Conservation (phyloP, 1,284 basidiomycete genomes). For the Ustilago shanxiensis region DNA sequence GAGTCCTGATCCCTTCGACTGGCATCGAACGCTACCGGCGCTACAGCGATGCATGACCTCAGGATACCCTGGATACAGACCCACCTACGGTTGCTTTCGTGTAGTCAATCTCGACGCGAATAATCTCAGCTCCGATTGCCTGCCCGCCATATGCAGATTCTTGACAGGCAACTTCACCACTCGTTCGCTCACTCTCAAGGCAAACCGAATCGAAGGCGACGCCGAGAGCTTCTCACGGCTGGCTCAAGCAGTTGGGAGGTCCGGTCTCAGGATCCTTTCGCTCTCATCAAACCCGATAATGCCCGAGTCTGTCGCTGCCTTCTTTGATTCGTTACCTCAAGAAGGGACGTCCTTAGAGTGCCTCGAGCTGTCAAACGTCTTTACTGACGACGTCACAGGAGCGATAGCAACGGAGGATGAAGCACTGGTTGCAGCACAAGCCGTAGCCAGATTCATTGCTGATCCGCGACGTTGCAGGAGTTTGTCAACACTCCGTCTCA, state of each 20-base stretch:
- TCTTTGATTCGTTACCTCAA: constrained; percentile 34
- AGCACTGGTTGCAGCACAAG: constrained; percentile 9
- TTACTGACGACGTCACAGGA: neutral
- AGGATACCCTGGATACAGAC: neutral
- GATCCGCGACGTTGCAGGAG: constrained; percentile 31
- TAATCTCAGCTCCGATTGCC: constrained; percentile 18
- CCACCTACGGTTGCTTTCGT: constrained; percentile 4
- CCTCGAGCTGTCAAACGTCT: constrained; percentile 21
- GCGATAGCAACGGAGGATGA: neutral
- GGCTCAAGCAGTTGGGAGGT: constrained; percentile 16
- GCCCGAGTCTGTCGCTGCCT: constrained; percentile 15
- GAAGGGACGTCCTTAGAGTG: constrained; percentile 20
- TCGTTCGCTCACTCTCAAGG: constrained; percentile 13
- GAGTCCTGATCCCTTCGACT: neutral
- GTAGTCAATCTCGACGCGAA: constrained; percentile 21
- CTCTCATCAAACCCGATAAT: constrained; percentile 32
- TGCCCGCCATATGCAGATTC: constrained; percentile 21
- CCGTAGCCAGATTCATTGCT: constrained; percentile 23
- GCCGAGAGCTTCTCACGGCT: neutral
- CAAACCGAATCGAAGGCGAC: constrained; percentile 19
- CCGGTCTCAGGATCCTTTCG: constrained; percentile 11
- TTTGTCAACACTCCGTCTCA: constrained; percentile 14
- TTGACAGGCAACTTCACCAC: constrained; percentile 20
- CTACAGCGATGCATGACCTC: neutral
- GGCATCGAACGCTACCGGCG: neutral